Evolutionary conservation across 768 basidiomycete species (phyloP).

Genomic region (Calocera viscosa): DNA sequence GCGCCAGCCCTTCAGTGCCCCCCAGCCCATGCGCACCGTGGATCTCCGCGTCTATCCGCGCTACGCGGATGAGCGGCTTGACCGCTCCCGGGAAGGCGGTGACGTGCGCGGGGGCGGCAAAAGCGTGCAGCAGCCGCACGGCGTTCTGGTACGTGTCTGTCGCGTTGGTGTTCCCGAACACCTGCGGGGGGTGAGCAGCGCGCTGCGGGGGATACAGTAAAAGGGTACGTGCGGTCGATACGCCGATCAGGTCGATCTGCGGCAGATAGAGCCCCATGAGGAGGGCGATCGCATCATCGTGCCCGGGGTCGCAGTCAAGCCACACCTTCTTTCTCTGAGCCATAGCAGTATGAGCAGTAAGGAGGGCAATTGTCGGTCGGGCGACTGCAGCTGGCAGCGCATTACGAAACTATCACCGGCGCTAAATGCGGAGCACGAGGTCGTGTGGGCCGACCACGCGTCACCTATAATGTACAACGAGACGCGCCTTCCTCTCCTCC

Average conservation of each 20-base stretch:
- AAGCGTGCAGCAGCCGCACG: constrained; percentile 61
- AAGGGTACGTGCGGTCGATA: constrained; percentile 59
- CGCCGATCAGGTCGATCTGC: constrained; percentile 56
- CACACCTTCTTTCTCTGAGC: constrained; percentile 29
- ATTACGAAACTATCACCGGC: no score
- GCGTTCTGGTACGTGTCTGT: constrained; percentile 59
- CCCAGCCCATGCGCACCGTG: constrained; percentile 75
- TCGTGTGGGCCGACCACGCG: background rate
- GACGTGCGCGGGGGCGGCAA: constrained; percentile 46
- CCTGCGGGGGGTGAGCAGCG: constrained; percentile 32
- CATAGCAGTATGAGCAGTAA: background rate
- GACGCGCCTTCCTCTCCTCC: background rate
- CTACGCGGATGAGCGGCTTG: constrained; percentile 48
- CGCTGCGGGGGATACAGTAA: background rate
- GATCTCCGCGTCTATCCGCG: constrained; percentile 32
- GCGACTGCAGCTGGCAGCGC: background rate
- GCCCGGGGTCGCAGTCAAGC: constrained; percentile 69
- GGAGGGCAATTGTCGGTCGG: background rate
- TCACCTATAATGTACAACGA: background rate
- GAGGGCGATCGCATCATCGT: constrained; percentile 80
- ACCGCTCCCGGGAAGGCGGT: constrained; percentile 57
- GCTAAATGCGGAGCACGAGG: background rate
- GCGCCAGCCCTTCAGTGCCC: constrained; percentile 67
- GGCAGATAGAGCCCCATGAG: constrained; percentile 57
- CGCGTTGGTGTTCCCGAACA: constrained; percentile 64